phyloP scores from a whole-genome alignment of 495 filamentous ascomycete genomes.

The Trichocladium antarcticum region DNA sequence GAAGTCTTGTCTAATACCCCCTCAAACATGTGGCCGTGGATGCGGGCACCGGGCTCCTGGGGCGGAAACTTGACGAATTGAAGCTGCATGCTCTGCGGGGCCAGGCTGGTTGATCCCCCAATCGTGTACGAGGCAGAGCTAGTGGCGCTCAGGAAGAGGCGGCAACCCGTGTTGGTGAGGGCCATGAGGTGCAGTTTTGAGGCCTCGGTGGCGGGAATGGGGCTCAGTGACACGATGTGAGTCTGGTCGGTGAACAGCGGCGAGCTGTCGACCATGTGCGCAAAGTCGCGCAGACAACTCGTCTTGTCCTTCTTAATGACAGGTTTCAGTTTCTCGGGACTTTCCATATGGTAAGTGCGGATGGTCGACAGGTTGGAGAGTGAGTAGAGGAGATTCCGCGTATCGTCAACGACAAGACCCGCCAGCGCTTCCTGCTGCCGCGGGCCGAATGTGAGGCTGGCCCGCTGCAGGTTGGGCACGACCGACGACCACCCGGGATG shows the following conservation, averaged over 20 bases:
- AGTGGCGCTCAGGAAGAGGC: conserved; percentile 85
- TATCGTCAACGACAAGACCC: conserved; percentile 79
- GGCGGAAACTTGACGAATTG: conserved; percentile 92
- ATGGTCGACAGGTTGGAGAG: conserved; percentile 78
- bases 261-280: conserved; percentile 61
- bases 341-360: conserved; percentile 68
- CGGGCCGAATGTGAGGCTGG: conserved; percentile 24
- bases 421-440: conserved; percentile 46
- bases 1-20: conserved; percentile 34
- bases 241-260: conserved; percentile 56
- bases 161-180: conserved; percentile 78
- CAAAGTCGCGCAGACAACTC: conserved; percentile 51
- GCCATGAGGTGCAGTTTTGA: conserved; percentile 80
- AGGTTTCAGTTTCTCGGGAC: conserved; percentile 38
- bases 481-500: conserved; percentile 62
- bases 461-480: conserved; percentile 47
- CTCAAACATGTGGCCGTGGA: conserved; percentile 14
- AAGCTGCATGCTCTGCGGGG: conserved; percentile 92
- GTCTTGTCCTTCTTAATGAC: conserved; percentile 46
- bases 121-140: conserved; percentile 60
- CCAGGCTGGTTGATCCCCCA: conserved; percentile 42
- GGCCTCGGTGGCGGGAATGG: conserved; percentile 70
- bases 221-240: conserved; percentile 68
- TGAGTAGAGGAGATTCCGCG: conserved; percentile 76
- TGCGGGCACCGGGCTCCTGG: conserved; percentile 16